Base-by-base conservation (phyloP, 805 yeast species). In the Blastobotrys peoriensis region DNA sequence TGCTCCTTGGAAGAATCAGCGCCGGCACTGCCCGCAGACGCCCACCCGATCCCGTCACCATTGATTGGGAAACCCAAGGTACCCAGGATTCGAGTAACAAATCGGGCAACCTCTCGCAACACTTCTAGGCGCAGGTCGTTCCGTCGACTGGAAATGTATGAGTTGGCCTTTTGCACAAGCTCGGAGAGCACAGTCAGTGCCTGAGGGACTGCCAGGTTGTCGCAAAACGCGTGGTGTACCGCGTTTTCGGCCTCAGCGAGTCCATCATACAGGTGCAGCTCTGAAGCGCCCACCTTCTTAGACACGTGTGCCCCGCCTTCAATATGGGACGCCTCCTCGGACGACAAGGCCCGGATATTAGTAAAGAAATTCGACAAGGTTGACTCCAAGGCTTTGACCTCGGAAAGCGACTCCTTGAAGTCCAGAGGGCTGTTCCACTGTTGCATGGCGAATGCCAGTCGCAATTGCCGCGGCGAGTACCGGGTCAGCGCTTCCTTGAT, bases 341-440 rank as follows among this genome's bases (percentile, higher is more conserved):
- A 65, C 44, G 77, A 74, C 52, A 87, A 70, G 3, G 97, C 97
- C 54, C 95, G 75, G n/a, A 87, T 82, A 43, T 78, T 86, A 36
- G 82, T 79, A 73, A 93, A 93, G 61, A 85, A 91, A 61, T 88
- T 93, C 51, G 79, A 79, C 41, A 88, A 63, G 1, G 88, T 65
- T 3, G 83, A 69, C 66, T 93, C 98, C 36, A 77, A 68, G 2
- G 89, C 70, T 64, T 74, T 80, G 21, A 86, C 95, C 61, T 91
- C 96, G 44, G 71, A 67, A 45, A 93, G 69, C 38, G 83, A 70
- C 58, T 84, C 91, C 65, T 91, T 91, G 70, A 93, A 93, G 63
- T 93, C 99, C 40, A 93, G 69, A 51, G 87, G 93, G 58, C 77
- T 81, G 59, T 88, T 91, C 98, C 98, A 93, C 56, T 82, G 87